Base-by-base conservation (phyloP, 169 alveolate genomes). In the Eimeria necatrix region DNA sequence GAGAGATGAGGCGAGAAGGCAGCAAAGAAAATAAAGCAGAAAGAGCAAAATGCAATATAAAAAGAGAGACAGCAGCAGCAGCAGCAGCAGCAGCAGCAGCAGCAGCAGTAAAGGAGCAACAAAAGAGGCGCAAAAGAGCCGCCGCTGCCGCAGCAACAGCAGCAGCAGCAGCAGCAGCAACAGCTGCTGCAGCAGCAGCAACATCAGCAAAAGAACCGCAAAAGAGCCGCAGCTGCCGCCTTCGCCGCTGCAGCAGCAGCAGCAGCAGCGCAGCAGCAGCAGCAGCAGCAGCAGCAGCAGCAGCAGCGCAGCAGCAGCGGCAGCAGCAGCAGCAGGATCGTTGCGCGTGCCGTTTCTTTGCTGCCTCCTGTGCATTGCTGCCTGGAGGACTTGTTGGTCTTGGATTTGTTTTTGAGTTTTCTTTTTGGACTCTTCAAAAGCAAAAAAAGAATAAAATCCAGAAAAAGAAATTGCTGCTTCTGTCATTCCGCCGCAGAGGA, bases 381-480 rank as follows among this genome's bases (percentile, higher is more conserved):
- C 26, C 6, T 61, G 71, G 64, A 64, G 46, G 70, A 86, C 46
- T 53, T 86, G 81, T 68, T 60, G 51, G 18, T 86, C 71, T 48
- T 49, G 60, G 22, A 64, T 52, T 46, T 86, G 70, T 68, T 61
- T 68, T 49, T 60, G 68, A 6, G 80, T 83, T 49, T 64, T 86
- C 59, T 46, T 60, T 64, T 86, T 60, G 26, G 93, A 81, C 60
- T 86, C 93, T 24, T 64, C 60, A 16, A 86, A 64, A 2, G 93
- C 61, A 20, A 60, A 86, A 3, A 64, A 81, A 20, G 93, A 61
- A 53, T 86, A 86, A 74, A 86, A 86, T n/a, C 93, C 93, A 56
- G 93, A 86, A n/a, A 86, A 73, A 16, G 60, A 32, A 71, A 86
- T 61, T 6, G 93, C 93, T 14, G 93, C 70, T 74, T 86, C 93